A percentile compares a stretch with the other conserved stretches of the same genome.
Evolutionary conservation across 176 grass and related monocot species (phyloP).

Genomic region (Bothriochloa decipiens): DNA sequence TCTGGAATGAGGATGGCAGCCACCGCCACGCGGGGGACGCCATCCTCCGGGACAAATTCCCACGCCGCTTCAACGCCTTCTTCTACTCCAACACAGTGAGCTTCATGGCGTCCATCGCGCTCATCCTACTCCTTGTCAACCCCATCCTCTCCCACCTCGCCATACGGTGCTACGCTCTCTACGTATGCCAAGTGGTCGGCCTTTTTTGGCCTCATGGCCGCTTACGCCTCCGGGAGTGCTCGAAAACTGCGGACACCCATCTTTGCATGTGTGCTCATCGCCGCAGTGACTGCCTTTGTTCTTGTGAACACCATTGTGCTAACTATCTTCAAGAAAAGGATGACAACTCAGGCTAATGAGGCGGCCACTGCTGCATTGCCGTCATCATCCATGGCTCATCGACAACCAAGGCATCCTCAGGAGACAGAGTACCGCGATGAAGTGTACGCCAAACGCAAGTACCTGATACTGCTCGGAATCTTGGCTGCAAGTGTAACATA

Average conservation of each 20-base stretch:
- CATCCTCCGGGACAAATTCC: background rate
- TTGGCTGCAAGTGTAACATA: conserved; percentile 3
- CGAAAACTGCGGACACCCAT: background rate
- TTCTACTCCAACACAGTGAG: conserved; percentile 40
- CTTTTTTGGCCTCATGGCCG: background rate
- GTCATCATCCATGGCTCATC: too few relatives aligned
- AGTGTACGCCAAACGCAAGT: background rate
- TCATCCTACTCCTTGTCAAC: conserved; percentile 30
- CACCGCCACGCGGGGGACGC: background rate
- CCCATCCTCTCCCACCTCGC: background rate
- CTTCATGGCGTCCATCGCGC: conserved; percentile 34
- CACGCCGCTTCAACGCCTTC: conserved; percentile 16
- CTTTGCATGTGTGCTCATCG: background rate
- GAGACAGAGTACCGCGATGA: background rate
- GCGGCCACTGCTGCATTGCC: too few relatives aligned
- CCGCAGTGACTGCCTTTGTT: background rate
- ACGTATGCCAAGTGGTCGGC: background rate
- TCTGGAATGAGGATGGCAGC: background rate
- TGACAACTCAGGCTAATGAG: too few relatives aligned
- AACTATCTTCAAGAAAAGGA: too few relatives aligned
- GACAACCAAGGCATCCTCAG: background rate
- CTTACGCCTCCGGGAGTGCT: background rate
- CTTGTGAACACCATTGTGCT: too few relatives aligned
- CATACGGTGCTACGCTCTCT: conserved; percentile 4
- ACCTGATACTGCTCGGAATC: background rate